Evolutionary conservation across 2,329 filamentous ascomycete genomes (phyloP), one percentile per base, ranked within the genome.

Genomic region (Colletotrichum somersetense): DNA sequence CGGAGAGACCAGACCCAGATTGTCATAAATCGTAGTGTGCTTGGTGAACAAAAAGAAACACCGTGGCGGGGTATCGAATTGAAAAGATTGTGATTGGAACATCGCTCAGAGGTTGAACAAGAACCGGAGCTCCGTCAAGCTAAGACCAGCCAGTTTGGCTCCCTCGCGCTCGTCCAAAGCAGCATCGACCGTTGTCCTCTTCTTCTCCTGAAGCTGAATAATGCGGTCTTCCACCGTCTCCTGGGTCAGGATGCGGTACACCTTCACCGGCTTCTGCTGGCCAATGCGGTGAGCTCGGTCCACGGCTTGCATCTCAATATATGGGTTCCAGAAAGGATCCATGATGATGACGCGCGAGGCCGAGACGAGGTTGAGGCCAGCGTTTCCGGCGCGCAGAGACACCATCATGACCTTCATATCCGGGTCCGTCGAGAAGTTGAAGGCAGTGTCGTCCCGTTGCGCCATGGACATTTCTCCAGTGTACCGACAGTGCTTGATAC

Each of bases 261-360:
- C 92, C 67, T 90, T 87, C 5, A 97, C 95, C 10, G 90, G 84
- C 5, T 87, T 87, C 75, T 86, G 83, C 82, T 98, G 95, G 0
- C 95, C 95, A 75, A 97, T 95, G 12, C 95, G 92, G 81, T 97
- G 92, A 2, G 95, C 93, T 30, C 95, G 92, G 79, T 97, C 95
- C 62, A 97, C 91, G 5, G 95, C 95, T 82, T 98, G 95, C 81
- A 95, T 94, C 82, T 97, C 95, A 61, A 97, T 92, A 78, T 92
- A 97, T 0, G 95, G 95, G 74, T 97, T 98, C 94, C 94, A 97
- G 83, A 97, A 97, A 0, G 95, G 95, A 79, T 97, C 95, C 78
- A 97, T 90, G 74, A 97, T 93, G 80, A 98, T 94, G 75, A 97
- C 93, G 74, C 94, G 92, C 1, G 91, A 94, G 0, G 95, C 95